Evolutionary conservation across 345 rosid species (phyloP).

Genomic region (Aurinia saxatilis): DNA sequence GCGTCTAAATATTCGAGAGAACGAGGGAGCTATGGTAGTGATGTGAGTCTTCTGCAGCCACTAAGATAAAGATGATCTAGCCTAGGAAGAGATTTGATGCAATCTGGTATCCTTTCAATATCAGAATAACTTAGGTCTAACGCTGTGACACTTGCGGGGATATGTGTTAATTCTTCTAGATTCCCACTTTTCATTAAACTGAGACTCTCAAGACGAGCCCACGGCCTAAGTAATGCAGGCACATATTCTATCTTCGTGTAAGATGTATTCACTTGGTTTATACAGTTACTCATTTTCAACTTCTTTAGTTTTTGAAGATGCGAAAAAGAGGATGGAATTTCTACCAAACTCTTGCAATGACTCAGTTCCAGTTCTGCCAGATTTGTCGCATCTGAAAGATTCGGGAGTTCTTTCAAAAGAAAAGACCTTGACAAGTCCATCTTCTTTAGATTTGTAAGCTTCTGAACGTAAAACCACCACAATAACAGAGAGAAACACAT

Average conservation of each 20-base stretch:
- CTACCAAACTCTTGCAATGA: conserved; percentile 7
- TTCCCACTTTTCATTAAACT: rapidly evolving
- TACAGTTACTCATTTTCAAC: background rate
- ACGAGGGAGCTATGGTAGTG: background rate
- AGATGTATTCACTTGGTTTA: background rate
- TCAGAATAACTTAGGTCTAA: background rate
- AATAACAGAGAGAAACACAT: background rate
- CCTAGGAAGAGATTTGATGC: background rate
- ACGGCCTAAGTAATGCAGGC: background rate
- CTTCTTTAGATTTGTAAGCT: background rate
- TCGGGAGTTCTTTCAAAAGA: conserved; percentile 2
- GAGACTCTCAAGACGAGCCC: background rate
- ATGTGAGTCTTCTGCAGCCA: background rate
- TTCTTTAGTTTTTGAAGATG: background rate
- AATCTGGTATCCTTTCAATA: background rate
- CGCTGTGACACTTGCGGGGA: rapidly evolving
- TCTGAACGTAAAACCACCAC: background rate
- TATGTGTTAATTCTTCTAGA: background rate
- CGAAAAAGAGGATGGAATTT: conserved; percentile 1
- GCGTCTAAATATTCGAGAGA: rapidly evolving
- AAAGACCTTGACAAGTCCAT: background rate
- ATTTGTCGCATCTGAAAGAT: conserved; percentile 15
- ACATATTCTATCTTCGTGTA: background rate
- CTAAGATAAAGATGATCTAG: rapidly evolving
- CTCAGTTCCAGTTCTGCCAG: background rate